Evolutionary conservation across 139 green algal genomes (phyloP), one percentile per base, ranked within the genome.

Genomic region (Micromonas pusilla): DNA sequence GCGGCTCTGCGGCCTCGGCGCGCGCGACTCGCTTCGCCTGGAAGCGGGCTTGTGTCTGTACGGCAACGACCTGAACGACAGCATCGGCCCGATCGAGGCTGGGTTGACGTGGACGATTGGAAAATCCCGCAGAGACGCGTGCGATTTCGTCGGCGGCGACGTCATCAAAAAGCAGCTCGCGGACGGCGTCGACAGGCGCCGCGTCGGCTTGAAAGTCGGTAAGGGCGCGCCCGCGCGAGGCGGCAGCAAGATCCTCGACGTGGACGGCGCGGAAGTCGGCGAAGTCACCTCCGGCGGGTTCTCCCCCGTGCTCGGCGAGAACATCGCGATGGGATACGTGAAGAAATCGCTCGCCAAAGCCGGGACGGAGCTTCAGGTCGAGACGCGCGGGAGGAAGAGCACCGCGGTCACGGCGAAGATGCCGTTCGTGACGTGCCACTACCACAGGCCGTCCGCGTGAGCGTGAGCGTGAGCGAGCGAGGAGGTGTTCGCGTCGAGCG

Each of bases 321-420:
- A 98, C 88, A 93, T 99, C 60, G 91, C 91, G 26, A 99, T 99
- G 96, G 96, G 95, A 0, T 99, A 99, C 72, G 91, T 99, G 23
- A 80, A 93, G 30, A 97, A 95, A 86, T 85, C 82, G 1, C 80
- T 87, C 38, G 89, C 87, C 84, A 99, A 99, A 88, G 88, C 90
- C 0, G 95, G 93, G 72, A 99, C 96, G 0, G 70, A 91, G 80
- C 79, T 99, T 28, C 93, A 97, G 83, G 89, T 99, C 68, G 85
- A 89, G 36, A 93, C 99, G 66, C 89, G 95, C n/a, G 92, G 92
- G 53, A 96, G 93, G 87, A 31, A 77, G 6, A 94, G 92, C 79
- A 76, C 92, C 28, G 94, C 90, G 0, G 79, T 82, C 1, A 90
- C 97, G 1, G 92, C 93, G 52, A 99, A 99, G 88, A 99, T 98